Conservation (phyloP, 768 basidiomycete species). For the Lactarius psammicola region DNA sequence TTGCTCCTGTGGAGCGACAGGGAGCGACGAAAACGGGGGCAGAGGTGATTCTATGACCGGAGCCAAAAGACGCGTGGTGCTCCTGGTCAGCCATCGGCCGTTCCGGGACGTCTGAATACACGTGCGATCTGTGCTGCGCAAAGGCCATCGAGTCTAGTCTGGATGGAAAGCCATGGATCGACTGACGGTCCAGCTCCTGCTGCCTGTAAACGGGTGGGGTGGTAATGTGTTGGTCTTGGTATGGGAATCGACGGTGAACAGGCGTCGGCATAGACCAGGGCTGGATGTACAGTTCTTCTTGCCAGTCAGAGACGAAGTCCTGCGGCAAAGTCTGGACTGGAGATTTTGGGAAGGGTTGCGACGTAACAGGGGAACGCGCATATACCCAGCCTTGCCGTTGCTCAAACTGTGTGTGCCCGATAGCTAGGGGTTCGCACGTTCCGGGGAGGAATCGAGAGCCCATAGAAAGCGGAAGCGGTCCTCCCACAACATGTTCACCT, state of each 20-base stretch:
- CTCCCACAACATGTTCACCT: neutral
- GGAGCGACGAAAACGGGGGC: neutral
- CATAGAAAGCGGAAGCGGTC: neutral
- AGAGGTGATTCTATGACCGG: neutral
- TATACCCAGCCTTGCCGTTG: neutral
- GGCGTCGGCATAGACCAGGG: neutral
- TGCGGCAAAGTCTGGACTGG: neutral
- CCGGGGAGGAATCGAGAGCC: neutral
- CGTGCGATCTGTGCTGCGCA: neutral
- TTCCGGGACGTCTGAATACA: neutral
- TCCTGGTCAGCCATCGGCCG: neutral
- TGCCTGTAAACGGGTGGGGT: neutral
- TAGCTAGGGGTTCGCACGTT: neutral
- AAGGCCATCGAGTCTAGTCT: neutral
- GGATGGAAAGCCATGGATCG: neutral
- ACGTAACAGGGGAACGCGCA: neutral
- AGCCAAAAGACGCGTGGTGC: neutral
- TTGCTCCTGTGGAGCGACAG: neutral
- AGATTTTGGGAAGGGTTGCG: neutral
- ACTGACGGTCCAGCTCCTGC: neutral
- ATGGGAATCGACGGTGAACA: neutral
- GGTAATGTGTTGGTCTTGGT: neutral
- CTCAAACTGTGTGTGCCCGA: neutral
- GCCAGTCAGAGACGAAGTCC: neutral
- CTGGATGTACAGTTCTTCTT: neutral